Percentiles rank a stretch among this genome's conserved stretches.
Evolutionary conservation across 306 rosid genomes (phyloP).

Genomic region (Sicyos edulis): DNA sequence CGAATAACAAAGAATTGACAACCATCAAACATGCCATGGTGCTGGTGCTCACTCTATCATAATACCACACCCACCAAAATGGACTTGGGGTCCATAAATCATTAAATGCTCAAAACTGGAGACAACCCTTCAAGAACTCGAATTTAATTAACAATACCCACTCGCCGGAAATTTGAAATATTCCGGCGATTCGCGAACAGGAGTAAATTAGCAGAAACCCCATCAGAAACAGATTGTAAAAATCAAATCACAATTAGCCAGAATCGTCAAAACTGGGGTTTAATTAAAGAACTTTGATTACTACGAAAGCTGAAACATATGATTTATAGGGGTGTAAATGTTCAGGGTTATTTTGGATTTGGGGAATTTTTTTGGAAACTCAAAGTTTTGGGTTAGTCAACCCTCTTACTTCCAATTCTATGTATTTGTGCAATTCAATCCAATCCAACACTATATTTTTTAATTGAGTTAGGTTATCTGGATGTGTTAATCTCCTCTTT

Average conservation of each 20-base stretch:
- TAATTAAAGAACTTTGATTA: conserved; percentile 39
- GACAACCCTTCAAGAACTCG: not conserved
- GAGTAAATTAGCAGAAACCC: not conserved
- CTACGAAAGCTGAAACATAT: conserved; percentile 57
- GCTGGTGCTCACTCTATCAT: conserved; percentile 1
- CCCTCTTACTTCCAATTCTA: too few relatives aligned
- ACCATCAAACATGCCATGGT: conserved; percentile 16
- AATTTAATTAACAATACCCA: not conserved
- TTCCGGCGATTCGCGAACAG: not conserved
- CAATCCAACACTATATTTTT: too few relatives aligned
- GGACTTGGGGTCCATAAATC: conserved; percentile 14
- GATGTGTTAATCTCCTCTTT: too few relatives aligned
- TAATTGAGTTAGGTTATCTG: too few relatives aligned
- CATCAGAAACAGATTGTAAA: not conserved
- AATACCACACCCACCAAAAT: conserved; percentile 12
- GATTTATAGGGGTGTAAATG: too few relatives aligned
- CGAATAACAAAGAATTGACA: conserved; percentile 8
- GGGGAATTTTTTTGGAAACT: too few relatives aligned
- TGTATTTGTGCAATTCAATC: too few relatives aligned
- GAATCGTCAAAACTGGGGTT: not conserved
- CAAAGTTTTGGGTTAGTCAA: too few relatives aligned
- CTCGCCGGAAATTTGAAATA: not conserved
- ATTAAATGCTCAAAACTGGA: conserved; percentile 10
- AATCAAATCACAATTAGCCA: not conserved
- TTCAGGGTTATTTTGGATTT: too few relatives aligned